phyloP scores from a whole-genome alignment of 257 asterid genomes.

The Leonotis leonurus region DNA sequence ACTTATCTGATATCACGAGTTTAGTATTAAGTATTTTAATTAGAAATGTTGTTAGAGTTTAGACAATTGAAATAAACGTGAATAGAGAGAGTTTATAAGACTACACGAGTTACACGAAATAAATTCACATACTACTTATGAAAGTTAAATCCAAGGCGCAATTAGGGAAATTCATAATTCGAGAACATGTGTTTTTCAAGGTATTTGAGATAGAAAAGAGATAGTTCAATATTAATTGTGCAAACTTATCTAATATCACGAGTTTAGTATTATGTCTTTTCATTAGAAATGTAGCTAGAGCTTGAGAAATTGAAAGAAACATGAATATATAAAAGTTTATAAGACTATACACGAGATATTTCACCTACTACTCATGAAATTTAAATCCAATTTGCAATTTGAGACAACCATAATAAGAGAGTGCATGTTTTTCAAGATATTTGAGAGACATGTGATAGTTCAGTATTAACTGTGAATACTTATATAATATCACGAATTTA shows the following conservation, averaged over 20 bases:
- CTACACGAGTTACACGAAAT: no score
- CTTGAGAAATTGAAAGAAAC: no score
- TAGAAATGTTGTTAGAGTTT: no score
- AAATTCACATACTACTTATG: no score
- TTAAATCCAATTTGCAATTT: no score
- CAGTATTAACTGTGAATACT: neutral
- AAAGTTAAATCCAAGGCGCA: no score
- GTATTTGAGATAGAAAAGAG: neutral
- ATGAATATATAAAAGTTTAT: no score
- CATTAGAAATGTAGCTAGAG: neutral
- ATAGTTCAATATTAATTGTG: neutral
- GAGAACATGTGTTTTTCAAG: neutral
- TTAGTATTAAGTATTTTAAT: neutral
- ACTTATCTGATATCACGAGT: neutral
- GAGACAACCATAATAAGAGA: neutral
- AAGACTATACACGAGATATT: no score
- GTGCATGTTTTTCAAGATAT: neutral
- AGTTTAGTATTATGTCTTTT: neutral
- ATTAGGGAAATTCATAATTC: neutral
- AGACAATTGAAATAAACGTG: no score
- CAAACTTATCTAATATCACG: neutral
- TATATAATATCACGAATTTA: neutral
- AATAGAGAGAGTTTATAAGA: no score
- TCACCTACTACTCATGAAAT: no score
- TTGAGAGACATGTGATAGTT: neutral